Conservation (phyloP, 257 asterid genomes). For the Echites panduratus region DNA sequence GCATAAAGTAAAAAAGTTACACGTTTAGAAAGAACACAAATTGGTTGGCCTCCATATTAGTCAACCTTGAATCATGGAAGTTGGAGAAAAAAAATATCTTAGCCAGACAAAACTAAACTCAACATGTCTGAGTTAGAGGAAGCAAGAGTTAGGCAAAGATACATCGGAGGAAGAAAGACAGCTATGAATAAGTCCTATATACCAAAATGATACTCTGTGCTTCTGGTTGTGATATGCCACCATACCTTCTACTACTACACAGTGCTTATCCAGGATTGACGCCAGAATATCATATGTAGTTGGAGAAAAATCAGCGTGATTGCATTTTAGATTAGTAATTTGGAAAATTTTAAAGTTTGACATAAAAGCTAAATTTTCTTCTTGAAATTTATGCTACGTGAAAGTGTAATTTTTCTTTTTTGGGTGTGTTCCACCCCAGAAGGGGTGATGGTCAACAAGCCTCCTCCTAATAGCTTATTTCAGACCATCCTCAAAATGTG, state of each 20-base stretch:
- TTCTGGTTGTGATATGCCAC: neutral
- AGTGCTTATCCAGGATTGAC: neutral
- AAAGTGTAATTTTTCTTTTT: no score
- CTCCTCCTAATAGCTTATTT: neutral
- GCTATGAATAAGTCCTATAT: no score
- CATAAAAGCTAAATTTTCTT: neutral
- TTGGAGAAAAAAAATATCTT: slow-evolving; percentile 5
- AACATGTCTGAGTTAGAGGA: neutral
- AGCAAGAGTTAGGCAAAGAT: neutral
- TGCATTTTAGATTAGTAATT: no score
- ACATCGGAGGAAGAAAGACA: neutral
- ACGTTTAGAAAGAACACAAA: slow-evolving; percentile 3
- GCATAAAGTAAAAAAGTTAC: neutral
- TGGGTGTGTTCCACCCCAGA: no score
- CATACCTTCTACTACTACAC: neutral
- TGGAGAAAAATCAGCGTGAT: neutral
- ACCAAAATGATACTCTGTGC: neutral
- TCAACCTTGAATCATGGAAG: slow-evolving; percentile 4
- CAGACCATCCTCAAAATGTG: neutral
- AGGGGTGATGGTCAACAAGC: neutral
- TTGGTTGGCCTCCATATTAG: neutral
- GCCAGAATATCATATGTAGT: neutral
- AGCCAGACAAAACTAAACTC: neutral
- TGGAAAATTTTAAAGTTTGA: no score
- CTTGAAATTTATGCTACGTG: no score